A percentile compares a stretch with the other conserved stretches of the same genome.
phyloP scores from a whole-genome alignment of 495 filamentous ascomycete species.

The Tuber borchii region DNA sequence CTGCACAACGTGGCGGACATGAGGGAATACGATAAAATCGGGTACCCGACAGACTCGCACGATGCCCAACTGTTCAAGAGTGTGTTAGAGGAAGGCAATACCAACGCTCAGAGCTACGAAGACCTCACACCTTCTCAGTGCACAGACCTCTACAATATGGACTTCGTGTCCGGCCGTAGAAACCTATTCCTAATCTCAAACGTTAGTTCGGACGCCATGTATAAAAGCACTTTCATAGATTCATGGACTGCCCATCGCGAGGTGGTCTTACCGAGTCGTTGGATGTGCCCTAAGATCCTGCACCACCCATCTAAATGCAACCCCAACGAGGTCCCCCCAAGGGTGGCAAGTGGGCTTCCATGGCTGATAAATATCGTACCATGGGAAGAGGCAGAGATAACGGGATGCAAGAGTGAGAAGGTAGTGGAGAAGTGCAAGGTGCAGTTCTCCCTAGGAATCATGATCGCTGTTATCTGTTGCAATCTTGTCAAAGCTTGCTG shows the following conservation, averaged over 20 bases:
- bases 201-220: too few species aligned
- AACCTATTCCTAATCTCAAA: background rate
- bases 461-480: slow-evolving; percentile 27
- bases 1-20: too few species aligned
- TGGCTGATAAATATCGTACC: too few species aligned
- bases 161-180: background rate
- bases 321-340: background rate
- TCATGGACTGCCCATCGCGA: too few species aligned
- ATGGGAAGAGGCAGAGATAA: too few species aligned
- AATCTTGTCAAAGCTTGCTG: too few species aligned
- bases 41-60: too few species aligned
- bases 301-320: too few species aligned
- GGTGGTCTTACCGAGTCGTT: too few species aligned
- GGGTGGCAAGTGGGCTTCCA: background rate
- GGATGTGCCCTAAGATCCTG: too few species aligned
- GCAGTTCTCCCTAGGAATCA: slow-evolving; percentile 45
- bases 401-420: background rate
- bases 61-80: background rate
- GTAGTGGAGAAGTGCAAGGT: slow-evolving; percentile 44
- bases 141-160: background rate
- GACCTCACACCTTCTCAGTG: background rate
- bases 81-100: background rate
- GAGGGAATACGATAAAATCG: too few species aligned
- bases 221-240: background rate
- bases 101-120: background rate